phyloP scores from a whole-genome alignment of 2,329 filamentous ascomycete species.

The Shiraia sp. region DNA sequence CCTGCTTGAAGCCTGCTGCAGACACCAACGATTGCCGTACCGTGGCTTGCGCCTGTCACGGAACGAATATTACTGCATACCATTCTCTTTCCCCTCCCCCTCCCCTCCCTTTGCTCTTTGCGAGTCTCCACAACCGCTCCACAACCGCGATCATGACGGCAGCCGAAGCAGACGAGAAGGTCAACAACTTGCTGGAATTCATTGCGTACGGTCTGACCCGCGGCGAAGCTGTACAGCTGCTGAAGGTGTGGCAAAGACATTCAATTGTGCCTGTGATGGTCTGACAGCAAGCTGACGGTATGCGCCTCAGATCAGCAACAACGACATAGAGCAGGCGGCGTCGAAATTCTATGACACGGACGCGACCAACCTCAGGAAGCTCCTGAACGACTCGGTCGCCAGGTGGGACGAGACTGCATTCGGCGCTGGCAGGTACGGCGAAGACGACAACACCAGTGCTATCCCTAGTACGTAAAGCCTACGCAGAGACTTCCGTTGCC shows the following conservation, averaged over 20 bases:
- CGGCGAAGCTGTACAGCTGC: constrained; percentile 22
- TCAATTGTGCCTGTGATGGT: neutral
- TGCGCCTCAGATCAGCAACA: constrained; percentile 25
- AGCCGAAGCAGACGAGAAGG: constrained; percentile 12
- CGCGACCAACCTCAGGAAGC: constrained; percentile 16
- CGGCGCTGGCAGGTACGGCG: constrained; percentile 34
- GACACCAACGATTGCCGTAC: neutral
- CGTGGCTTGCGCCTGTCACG: too few relatives aligned
- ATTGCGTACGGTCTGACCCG: constrained; percentile 16
- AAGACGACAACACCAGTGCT: constrained; percentile 19
- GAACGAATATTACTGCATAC: neutral
- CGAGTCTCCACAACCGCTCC: neutral
- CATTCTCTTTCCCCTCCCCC: neutral
- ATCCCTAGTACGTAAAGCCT: constrained; percentile 33
- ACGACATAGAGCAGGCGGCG: constrained; percentile 26
- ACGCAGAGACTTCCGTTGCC: constrained; percentile 1
- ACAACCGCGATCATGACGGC: constrained; percentile 10
- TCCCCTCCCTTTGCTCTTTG: neutral
- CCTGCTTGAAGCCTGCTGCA: neutral
- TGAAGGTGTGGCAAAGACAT: constrained; percentile 14
- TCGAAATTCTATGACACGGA: constrained; percentile 28
- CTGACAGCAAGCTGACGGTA: constrained; percentile 1
- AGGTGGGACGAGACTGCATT: constrained; percentile 40
- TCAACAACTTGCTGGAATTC: constrained; percentile 13
- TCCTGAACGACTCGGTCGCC: constrained; percentile 25